Percentiles rank a stretch among this genome's conserved stretches.
Evolutionary conservation across 1,139 yeast genomes (phyloP).

Genomic region (Candida sp.): DNA sequence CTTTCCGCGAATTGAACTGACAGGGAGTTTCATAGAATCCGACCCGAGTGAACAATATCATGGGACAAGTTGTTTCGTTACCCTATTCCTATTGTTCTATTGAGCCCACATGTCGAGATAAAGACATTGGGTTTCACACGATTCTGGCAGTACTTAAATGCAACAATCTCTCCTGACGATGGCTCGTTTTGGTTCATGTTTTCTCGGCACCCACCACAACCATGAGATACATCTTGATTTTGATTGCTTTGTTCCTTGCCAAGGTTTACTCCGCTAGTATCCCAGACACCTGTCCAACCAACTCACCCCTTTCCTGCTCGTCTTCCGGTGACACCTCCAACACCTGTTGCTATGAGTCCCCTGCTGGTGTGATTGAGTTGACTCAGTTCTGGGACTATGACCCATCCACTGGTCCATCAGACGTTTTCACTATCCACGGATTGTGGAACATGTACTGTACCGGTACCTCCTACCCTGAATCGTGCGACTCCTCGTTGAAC

Average conservation of each 20-base stretch:
- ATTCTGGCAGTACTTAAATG: too few relatives aligned
- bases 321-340: constrained; percentile 33
- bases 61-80: too few relatives aligned
- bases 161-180: too few relatives aligned
- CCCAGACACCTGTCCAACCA: constrained; percentile 55
- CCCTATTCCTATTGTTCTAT: too few relatives aligned
- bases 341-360: constrained; percentile 83
- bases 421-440: constrained; percentile 73
- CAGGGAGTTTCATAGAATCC: too few relatives aligned
- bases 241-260: constrained; percentile 7
- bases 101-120: too few relatives aligned
- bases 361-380: constrained; percentile 75
- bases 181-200: too few relatives aligned
- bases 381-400: constrained; percentile 96
- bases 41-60: too few relatives aligned
- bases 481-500: constrained; percentile 70
- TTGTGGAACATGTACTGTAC: constrained; percentile 51
- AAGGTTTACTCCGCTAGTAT: constrained; percentile 6
- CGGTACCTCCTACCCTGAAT: constrained; percentile 50
- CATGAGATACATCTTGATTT: constrained; percentile 7
- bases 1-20: too few relatives aligned
- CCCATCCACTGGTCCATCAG: constrained; percentile 84
- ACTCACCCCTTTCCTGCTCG: constrained; percentile 69
- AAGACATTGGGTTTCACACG: too few relatives aligned
- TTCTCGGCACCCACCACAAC: background rate